phyloP scores from a whole-genome alignment of 1,139 yeast genomes.

The Yarrowia galli region DNA sequence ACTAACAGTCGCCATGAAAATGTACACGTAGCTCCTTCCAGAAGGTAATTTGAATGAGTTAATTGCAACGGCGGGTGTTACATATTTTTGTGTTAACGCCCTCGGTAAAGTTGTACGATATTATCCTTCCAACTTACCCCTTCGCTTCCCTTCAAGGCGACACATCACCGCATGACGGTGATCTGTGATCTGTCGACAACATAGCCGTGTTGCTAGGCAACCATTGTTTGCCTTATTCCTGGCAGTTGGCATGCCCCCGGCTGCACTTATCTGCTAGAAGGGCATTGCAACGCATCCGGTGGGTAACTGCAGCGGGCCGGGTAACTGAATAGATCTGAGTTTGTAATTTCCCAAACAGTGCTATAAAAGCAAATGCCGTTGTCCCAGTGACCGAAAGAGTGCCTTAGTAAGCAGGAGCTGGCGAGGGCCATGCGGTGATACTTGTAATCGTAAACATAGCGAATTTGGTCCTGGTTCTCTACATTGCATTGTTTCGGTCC shows the following conservation, averaged over 20 bases:
- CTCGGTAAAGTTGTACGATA: neutral
- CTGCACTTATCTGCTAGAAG: neutral
- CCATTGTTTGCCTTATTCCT: constrained; percentile 9
- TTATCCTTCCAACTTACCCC: neutral
- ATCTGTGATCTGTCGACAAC: neutral
- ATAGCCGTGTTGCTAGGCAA: constrained; percentile 20
- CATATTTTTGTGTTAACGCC: too few relatives aligned
- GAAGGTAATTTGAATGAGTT: constrained; percentile 18
- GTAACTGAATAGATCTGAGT: constrained; percentile 27
- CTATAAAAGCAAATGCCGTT: neutral
- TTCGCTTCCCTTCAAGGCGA: neutral
- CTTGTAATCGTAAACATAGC: too few relatives aligned
- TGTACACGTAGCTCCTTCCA: constrained; percentile 31
- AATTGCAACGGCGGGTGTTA: neutral
- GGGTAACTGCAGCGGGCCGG: constrained; percentile 22
- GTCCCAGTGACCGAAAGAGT: neutral
- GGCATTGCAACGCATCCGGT: constrained; percentile 2
- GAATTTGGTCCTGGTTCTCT: too few relatives aligned
- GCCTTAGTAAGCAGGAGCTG: constrained; percentile 1
- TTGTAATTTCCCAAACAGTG: constrained; percentile 21
- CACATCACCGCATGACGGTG: neutral
- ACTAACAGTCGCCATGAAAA: neutral
- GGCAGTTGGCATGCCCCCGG: constrained; percentile 4
- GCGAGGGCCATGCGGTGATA: too few relatives aligned
- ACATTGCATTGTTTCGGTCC: too few relatives aligned